Evolutionary conservation across 2,329 filamentous ascomycete genomes (phyloP).

Genomic region (Exutisphaerella laricina): DNA sequence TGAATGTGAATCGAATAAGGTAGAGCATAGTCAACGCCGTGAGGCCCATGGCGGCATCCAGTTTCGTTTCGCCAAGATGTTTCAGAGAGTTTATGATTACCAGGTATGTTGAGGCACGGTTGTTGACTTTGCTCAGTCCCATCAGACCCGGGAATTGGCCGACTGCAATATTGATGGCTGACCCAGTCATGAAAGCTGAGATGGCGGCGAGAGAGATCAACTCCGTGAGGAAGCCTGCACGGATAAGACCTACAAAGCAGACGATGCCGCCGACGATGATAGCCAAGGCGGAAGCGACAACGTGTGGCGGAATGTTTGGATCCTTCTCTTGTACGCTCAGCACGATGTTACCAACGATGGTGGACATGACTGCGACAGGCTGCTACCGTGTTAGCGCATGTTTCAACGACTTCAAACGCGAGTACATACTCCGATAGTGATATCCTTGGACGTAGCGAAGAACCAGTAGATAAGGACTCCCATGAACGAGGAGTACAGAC

Average conservation of each 20-base stretch:
- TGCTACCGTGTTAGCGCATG: conserved; percentile 35
- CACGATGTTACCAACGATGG: conserved; percentile 78
- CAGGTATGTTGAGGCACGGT: conserved; percentile 69
- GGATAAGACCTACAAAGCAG: conserved; percentile 68
- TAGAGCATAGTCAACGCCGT: conserved; percentile 75
- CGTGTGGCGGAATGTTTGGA: conserved; percentile 55
- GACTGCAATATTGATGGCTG: conserved; percentile 77
- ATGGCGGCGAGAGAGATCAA: conserved; percentile 87
- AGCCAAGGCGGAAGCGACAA: conserved; percentile 72
- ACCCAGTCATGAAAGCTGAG: conserved; percentile 95
- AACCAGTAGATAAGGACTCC: conserved; percentile 95
- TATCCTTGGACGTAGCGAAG: conserved; percentile 97
- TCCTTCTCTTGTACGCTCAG: conserved; percentile 52
- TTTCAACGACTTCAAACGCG: no score
- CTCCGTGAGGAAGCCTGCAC: conserved; percentile 85
- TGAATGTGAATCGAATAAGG: conserved; percentile 62
- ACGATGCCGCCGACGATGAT: conserved; percentile 75
- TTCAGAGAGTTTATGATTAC: conserved; percentile 81
- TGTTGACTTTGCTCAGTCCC: conserved; percentile 67
- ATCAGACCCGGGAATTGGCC: conserved; percentile 80
- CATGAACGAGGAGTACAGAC: conserved; percentile 93
- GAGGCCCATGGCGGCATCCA: conserved; percentile 88
- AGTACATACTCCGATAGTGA: conserved; percentile 78
- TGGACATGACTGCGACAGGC: conserved; percentile 95
- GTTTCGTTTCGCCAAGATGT: conserved; percentile 56